Evolutionary conservation across 306 rosid species (phyloP), one percentile per base, ranked within the genome.

Genomic region (Clitoria ternatea): DNA sequence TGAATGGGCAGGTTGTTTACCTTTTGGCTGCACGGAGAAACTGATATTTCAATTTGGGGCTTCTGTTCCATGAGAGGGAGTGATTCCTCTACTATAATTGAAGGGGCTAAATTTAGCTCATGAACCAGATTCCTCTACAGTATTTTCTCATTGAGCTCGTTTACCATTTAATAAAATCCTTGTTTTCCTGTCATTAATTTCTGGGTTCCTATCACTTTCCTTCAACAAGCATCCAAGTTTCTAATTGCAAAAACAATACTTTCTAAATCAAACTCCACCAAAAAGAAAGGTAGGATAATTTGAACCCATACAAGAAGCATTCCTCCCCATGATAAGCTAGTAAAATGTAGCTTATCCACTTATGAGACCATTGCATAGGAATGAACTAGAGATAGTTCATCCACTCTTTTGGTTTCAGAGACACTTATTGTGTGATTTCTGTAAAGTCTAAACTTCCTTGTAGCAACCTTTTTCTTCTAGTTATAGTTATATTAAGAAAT

Each of bases 391-490:
- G 13, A 23, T 36, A 62, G 70, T 59, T 45, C 32, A 36, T 17
- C 61, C 7, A 5, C 39, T 45, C 60, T 24, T 14, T 36, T 43
- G 26, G 35, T 40, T 70, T 42, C 37, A 53, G 48, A 42, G 44
- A 19, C 19, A 50, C 49, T 14, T 36, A 14, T 17, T 11, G 44
- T 26, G 33, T 66, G 54, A 47, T 30, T 2, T 65, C n/a, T 15
- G 24, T 48, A 24, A 61, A 48, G 18, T 69, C 64, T 69, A 59
- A 72, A 43, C 44, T 42, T 61, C 12, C 35, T 70, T 35, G 50
- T 11, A 20, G 50, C n/a, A 40, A 24, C 49, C 26, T 18, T 35
- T 66, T 72, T 23, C 53, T 65, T 71, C 67, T 59, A 18, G 55
- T 19, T 26, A 33, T 44, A 70, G 66, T 61, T 43, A 42, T 37